These are phyloP conservation scores for Amorphotheca resinae DNA, from an alignment of 495 filamentous ascomycete genomes.

Conservation along the genomic window DNA sequence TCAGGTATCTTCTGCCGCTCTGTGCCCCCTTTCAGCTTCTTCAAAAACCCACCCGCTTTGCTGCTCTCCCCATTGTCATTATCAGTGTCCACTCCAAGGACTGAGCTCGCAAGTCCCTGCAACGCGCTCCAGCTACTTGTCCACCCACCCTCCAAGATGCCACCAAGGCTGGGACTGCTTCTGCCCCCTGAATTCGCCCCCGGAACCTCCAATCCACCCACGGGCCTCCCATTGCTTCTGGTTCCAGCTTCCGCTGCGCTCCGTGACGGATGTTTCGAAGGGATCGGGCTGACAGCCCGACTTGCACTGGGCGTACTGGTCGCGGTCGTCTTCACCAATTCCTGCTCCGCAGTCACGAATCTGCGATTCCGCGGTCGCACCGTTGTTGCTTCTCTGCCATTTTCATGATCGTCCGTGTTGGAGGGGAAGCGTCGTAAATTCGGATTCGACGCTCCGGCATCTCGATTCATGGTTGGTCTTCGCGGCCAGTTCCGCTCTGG, in stretches of 20 bases:
- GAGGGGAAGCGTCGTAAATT: too few relatives aligned
- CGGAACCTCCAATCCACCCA: slow-evolving; percentile 17
- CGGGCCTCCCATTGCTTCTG: slow-evolving; percentile 9
- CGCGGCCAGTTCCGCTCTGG: too few relatives aligned
- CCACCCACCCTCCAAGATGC: slow-evolving; percentile 13
- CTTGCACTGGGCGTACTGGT: slow-evolving; percentile 10
- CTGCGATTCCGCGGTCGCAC: slow-evolving; percentile 18
- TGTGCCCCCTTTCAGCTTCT: neutral
- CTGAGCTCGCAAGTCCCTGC: slow-evolving; percentile 24
- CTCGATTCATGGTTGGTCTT: neutral
- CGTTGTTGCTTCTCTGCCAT: neutral
- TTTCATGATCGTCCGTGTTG: neutral
- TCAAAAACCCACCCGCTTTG: neutral
- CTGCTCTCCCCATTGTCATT: slow-evolving; percentile 3
- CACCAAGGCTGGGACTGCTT: slow-evolving; percentile 6
- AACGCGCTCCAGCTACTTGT: slow-evolving; percentile 21
- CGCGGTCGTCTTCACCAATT: slow-evolving; percentile 13
- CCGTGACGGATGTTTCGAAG: slow-evolving; percentile 16
- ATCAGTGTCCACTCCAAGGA: slow-evolving; percentile 16
- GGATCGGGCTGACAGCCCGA: slow-evolving; percentile 18
- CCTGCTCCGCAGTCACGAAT: slow-evolving; percentile 12
- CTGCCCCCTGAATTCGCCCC: slow-evolving; percentile 7
- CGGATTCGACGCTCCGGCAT: neutral
- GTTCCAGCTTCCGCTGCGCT: neutral
- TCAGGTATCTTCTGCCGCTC: slow-evolving; percentile 2